Base-by-base conservation (phyloP, 1,284 basidiomycete genomes). In the Ganoderma leucocontextum region DNA sequence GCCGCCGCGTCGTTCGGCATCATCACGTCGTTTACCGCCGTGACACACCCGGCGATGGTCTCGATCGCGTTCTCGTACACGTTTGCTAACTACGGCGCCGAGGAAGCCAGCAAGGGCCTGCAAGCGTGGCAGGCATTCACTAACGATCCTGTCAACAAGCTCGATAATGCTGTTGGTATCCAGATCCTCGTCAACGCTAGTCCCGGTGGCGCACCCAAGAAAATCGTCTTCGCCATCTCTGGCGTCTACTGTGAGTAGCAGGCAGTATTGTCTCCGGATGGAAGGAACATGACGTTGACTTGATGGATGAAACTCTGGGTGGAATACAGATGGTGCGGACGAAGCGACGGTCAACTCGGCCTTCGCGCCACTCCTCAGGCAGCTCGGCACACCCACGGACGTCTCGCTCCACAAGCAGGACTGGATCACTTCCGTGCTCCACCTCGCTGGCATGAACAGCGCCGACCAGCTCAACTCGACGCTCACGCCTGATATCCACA, bases 81-180 rank as follows among this genome's bases (percentile, higher is more conserved):
- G 35, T 67, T 67, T 38, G 55, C 61, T 1, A 29, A 63, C 35
- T 67, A 67, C 25, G 61, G 55, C 17, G n/a, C 65, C 8, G 10
- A 13, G 13, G 55, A 67, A 44, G 65, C 65, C 12, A 67, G 61
- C 55, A 59, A 52, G 44, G 65, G 55, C 17, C 55, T 67, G 4
- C 65, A 60, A 44, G 65, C 65, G 25, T 67, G 65, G 65, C 65
- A 67, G 65, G 39, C 29, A 55, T 67, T 67, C 25, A 44, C 53
- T 9, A 62, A 62, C 44, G 65, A 67, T 36, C 39, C 62, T 10
- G 22, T n/a, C 35, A 49, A 42, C 13, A 62, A 62, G 55, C 65
- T 67, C 29, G 65, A 67, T 33, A 33, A 22, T 0, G 59, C 58
- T 36, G 53, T 67, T 13, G 65, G 65, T 1, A 61, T 67, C 7